phyloP scores from a whole-genome alignment of 192 early-diverging fungal genomes.

The Pecoramyces ruminantium region DNA sequence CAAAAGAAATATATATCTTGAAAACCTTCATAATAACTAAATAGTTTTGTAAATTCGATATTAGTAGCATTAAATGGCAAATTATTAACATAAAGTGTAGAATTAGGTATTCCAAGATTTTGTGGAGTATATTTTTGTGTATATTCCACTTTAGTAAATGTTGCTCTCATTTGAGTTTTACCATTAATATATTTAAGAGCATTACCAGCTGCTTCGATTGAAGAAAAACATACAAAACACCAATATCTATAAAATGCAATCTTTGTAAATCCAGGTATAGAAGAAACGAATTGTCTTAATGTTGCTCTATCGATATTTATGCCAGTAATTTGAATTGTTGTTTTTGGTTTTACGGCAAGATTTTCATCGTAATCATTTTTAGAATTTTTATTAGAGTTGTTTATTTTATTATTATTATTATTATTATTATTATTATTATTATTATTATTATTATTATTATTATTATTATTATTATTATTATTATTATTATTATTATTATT shows the following conservation, averaged over 20 bases:
- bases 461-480: background rate
- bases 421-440: background rate
- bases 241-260: constrained; percentile 5
- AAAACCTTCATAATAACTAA: constrained; percentile 3
- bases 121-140: constrained; percentile 3
- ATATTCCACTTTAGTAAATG: constrained; percentile 1
- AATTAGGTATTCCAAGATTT: constrained; percentile 1
- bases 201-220: background rate
- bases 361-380: background rate
- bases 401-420: background rate
- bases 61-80: constrained; percentile 6
- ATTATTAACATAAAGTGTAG: constrained; percentile 3
- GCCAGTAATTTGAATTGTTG: background rate
- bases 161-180: constrained; percentile 4
- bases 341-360: background rate
- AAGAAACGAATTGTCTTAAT: background rate
- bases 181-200: background rate
- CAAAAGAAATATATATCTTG: constrained; percentile 6
- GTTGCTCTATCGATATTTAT: background rate
- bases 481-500: background rate
- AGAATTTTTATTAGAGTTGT: background rate
- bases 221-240: constrained; percentile 2
- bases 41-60: constrained; percentile 3
- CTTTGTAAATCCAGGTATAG: background rate
- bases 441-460: background rate